Evolutionary conservation across 169 alveolate genomes (phyloP), one percentile per base, ranked within the genome.

Genomic region (Plasmodium blacklocki): DNA sequence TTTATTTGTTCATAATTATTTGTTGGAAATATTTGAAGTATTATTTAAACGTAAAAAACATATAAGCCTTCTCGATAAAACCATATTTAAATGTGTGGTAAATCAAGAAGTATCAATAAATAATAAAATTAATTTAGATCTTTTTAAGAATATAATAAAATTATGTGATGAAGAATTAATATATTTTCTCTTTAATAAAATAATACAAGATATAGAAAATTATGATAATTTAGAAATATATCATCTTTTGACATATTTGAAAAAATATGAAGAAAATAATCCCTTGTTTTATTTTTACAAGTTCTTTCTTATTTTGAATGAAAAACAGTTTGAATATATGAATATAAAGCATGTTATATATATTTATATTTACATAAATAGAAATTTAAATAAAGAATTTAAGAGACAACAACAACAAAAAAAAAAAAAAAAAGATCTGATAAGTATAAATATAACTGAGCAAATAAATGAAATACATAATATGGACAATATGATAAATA

Each of bases 1-100:
- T 14, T 12, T 50, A 12, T 12, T 50, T 21, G 7, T 71, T 7
- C 21, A 71, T 71, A 71, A 71, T 26, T 71, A 71, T 26, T 50
- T 71, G 26, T 50, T 49, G 19, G 29, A 71, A 21, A 52, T 78
- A 23, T 78, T 45, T 59, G 70, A 78, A 11, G 60, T 64, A 5
- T 47, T 78, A 18, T 78, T 64, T 70, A 78, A 78, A 60, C 52
- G 39, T 32, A 78, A 78, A 70, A 78, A 78, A 18, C 49, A 64
- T 58, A 68, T 78, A 43, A 49, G 72, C n/a, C 76, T 64, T 63
- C n/a, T 47, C 2, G 89, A 78, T 59, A 64, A 68, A 45, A 26
- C 71, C 15, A 23, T 78, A 23, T 59, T 78, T 45, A 63, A 66
- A 67, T 29, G 32, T 45, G 63, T 66, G 23, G 47, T 78, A n/a